These are phyloP conservation scores for Penicillium longicatenatum DNA, from an alignment of 495 filamentous ascomycete genomes.

Conservation along the genomic window DNA sequence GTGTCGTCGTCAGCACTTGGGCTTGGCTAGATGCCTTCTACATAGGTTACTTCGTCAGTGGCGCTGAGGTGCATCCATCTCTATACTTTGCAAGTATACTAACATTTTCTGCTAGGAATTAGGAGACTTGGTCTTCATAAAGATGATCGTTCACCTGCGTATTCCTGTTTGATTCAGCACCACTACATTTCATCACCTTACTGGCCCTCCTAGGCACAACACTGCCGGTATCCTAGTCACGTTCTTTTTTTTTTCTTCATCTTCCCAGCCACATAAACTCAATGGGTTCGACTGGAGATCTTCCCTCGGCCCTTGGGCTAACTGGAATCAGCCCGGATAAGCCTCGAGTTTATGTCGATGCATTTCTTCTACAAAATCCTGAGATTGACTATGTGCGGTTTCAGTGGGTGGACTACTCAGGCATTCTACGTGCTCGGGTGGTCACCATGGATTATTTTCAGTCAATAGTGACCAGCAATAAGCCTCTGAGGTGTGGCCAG, in stretches of 20 bases:
- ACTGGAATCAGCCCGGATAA: background rate
- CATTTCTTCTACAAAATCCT: background rate
- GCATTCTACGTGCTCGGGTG: conserved; percentile 13
- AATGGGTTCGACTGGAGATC: background rate
- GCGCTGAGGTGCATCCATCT: too few relatives aligned
- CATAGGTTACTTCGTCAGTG: background rate
- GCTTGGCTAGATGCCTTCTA: background rate
- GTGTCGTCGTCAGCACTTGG: background rate
- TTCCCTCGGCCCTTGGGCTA: background rate
- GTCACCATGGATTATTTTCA: conserved; percentile 9
- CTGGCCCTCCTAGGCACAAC: background rate
- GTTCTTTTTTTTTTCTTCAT: too few relatives aligned
- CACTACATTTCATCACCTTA: background rate
- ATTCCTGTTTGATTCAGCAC: background rate
- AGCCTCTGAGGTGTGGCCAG: conserved; percentile 5
- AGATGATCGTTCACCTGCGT: too few relatives aligned
- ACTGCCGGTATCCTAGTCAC: background rate
- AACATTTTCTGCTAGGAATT: too few relatives aligned
- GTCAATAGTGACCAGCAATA: conserved; percentile 8
- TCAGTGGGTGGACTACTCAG: conserved; percentile 23
- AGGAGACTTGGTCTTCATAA: too few relatives aligned
- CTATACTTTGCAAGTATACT: too few relatives aligned
- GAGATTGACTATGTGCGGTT: conserved; percentile 15
- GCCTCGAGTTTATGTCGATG: background rate
- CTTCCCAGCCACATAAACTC: too few relatives aligned